Conservation (phyloP, 805 yeast genomes). For the Saccharomycopsis amapae region DNA sequence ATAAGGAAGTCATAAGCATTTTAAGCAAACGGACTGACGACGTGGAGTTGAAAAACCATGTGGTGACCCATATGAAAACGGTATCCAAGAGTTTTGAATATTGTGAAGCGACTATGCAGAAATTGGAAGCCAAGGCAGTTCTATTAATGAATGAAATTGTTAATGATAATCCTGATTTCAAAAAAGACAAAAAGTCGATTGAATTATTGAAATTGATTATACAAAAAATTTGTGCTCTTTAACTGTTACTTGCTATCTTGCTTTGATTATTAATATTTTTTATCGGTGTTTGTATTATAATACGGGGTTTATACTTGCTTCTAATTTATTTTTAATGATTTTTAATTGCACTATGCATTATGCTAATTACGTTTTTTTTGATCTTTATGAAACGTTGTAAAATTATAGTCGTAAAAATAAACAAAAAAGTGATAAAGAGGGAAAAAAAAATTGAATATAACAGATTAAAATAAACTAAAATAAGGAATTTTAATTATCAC, state of each 20-base stretch:
- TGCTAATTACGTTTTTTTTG: too few species aligned
- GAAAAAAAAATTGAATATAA: not conserved
- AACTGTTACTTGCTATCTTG: too few species aligned
- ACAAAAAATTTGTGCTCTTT: not conserved
- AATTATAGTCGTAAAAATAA: too few species aligned
- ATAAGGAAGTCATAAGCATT: conserved; percentile 41
- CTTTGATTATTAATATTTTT: too few species aligned
- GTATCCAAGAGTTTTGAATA: conserved; percentile 36
- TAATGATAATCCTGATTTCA: not conserved
- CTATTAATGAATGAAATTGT: conserved; percentile 24
- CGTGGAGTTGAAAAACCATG: conserved; percentile 40
- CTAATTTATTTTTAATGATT: too few species aligned
- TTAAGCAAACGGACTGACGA: conserved; percentile 47
- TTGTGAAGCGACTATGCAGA: conserved; percentile 27
- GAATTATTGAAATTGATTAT: not conserved
- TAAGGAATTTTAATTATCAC: not conserved
- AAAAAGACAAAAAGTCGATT: not conserved
- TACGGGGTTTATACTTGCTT: too few species aligned
- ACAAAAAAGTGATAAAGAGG: not conserved
- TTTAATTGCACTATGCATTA: too few species aligned
- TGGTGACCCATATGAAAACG: conserved; percentile 40
- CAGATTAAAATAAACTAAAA: not conserved
- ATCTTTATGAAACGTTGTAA: too few species aligned
- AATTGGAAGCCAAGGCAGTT: conserved; percentile 25
- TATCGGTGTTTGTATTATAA: too few species aligned